Evolutionary conservation across 495 filamentous ascomycete species (phyloP).

Genomic region (Penicillium odoratum): DNA sequence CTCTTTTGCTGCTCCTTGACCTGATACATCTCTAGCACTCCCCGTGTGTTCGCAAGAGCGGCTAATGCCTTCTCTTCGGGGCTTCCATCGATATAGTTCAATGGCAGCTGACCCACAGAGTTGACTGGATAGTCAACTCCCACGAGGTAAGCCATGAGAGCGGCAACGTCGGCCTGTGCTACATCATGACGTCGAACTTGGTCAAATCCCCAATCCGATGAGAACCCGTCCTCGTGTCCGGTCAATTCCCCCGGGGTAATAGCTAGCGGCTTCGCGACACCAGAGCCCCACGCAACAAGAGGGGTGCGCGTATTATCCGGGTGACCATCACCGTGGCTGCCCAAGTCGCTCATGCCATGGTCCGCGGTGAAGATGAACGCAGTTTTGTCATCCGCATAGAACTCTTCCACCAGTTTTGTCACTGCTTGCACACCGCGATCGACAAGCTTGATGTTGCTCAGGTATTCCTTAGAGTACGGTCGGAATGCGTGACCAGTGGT

Average conservation of each 20-base stretch:
- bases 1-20: conserved; percentile 92
- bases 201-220: conserved; percentile 82
- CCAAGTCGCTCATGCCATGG: conserved; percentile 99
- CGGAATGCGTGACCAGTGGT: conserved; percentile 86
- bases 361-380: conserved; percentile 97
- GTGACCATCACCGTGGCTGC: conserved; percentile 95
- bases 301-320: conserved; percentile 97
- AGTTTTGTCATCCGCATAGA: conserved; percentile 89
- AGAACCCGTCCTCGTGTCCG: conserved; percentile 92
- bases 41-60: conserved; percentile 78
- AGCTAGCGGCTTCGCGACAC: conserved; percentile 73
- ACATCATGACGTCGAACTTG: conserved; percentile 86
- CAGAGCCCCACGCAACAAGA: conserved; percentile 91
- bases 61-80: conserved; percentile 79
- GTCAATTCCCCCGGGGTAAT: conserved; percentile 53
- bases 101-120: conserved; percentile 89
- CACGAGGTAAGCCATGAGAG: conserved; percentile 94
- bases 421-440: conserved; percentile 86
- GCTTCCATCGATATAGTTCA: conserved; percentile 74
- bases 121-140: conserved; percentile 93
- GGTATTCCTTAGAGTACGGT: conserved; percentile 93
- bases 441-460: conserved; percentile 92
- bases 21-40: conserved; percentile 94
- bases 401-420: conserved; percentile 76
- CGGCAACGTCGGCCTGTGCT: conserved; percentile 90